A percentile compares a stretch with the other conserved stretches of the same genome.
phyloP scores from a whole-genome alignment of 768 basidiomycete genomes.

The Naganishia vaughanmartiniae region DNA sequence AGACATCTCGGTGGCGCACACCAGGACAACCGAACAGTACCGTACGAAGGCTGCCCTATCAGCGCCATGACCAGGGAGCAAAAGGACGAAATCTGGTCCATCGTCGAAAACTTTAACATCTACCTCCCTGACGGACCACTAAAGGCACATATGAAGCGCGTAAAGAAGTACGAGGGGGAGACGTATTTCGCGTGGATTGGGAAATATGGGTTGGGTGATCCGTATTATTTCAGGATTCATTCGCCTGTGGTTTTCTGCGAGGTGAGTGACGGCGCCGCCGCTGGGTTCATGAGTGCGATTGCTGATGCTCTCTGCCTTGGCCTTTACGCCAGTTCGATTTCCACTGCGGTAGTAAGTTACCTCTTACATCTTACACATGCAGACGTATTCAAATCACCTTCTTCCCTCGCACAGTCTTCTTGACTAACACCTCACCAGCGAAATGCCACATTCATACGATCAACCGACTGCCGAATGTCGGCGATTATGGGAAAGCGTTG shows the following conservation, averaged over 20 bases:
- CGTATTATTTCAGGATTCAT: constrained; percentile 47
- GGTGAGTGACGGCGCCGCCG: constrained; percentile 19
- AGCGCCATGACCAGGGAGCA: constrained; percentile 35
- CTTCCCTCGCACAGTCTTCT: constrained; percentile 36
- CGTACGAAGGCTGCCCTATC: constrained; percentile 41
- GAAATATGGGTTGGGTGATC: constrained; percentile 41
- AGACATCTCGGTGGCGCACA: constrained; percentile 45
- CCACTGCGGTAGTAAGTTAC: constrained; percentile 44
- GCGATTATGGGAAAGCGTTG: constrained; percentile 45
- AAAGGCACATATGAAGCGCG: constrained; percentile 34
- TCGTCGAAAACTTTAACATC: constrained; percentile 41
- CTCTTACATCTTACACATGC: neutral
- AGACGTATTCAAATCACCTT: neutral
- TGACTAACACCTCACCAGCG: constrained; percentile 45
- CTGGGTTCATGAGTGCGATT: neutral
- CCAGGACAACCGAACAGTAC: constrained; percentile 45
- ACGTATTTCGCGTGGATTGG: constrained; percentile 47
- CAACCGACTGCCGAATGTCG: constrained; percentile 41
- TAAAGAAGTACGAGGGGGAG: constrained; percentile 31
- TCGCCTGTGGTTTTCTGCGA: constrained; percentile 45
- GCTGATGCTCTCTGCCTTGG: neutral
- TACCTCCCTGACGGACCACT: constrained; percentile 40
- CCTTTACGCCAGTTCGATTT: constrained; percentile 41
- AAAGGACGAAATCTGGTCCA: constrained; percentile 33
- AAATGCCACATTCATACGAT: constrained; percentile 48